phyloP scores from a whole-genome alignment of 176 grass and related monocot genomes.

The Thinopyrum elongatum region DNA sequence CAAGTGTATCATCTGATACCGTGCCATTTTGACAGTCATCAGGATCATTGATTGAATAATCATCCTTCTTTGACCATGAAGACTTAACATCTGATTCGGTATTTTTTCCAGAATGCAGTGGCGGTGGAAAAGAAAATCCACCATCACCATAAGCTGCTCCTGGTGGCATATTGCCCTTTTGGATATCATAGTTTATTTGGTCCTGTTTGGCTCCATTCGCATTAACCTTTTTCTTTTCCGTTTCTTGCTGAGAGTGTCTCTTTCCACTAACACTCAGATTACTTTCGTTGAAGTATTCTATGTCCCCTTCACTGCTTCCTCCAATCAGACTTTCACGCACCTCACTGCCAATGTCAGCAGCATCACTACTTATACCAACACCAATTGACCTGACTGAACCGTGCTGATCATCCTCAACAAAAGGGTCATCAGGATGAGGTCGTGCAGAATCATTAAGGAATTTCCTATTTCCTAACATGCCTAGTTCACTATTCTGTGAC shows the following conservation, averaged over 20 bases:
- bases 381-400: constrained; percentile 96
- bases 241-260: constrained; percentile 53
- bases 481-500: constrained; percentile 80
- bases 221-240: constrained; percentile 47
- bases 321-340: constrained; percentile 93
- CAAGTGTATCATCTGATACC: constrained; percentile 81
- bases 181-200: constrained; percentile 36
- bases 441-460: constrained; percentile 50
- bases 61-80: constrained; percentile 60
- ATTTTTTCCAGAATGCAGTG: constrained; percentile 50
- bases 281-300: constrained; percentile 65
- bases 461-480: constrained; percentile 80
- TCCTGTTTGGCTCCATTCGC: constrained; percentile 48
- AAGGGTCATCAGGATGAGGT: constrained; percentile 67
- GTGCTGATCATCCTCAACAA: constrained; percentile 97
- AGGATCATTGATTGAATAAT: constrained; percentile 51
- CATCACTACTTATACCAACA: constrained; percentile 91
- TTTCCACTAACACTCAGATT: constrained; percentile 62
- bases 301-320: constrained; percentile 97
- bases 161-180: constrained; percentile 44
- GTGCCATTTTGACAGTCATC: constrained; percentile 69
- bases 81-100: constrained; percentile 54
- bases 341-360: constrained; percentile 97
- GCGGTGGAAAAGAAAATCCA: constrained; percentile 84
- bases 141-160: constrained; percentile 40